Evolutionary conservation across 1,284 basidiomycete species (phyloP), one percentile per base, ranked within the genome.

Genomic region (Heterobasidion occidentale): DNA sequence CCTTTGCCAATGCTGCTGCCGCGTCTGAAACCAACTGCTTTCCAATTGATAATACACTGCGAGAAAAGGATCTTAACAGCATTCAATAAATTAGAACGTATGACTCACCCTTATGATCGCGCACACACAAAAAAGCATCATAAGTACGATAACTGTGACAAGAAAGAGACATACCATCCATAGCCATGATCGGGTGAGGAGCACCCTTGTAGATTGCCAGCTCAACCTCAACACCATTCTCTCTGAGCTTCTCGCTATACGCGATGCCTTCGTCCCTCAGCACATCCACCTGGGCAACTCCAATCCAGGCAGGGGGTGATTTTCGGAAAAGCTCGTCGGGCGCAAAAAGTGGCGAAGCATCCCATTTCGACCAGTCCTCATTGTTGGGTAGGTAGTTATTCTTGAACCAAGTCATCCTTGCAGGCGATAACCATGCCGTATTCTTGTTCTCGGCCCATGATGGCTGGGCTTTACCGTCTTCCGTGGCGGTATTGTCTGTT

Each of bases 401-500:
- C 34, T 79, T 73, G 75, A 86, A 89, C 87, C 88, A 90, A 46
- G 80, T 62, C 88, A 90, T 90, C 52, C 81, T 80, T 6, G 62
- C 79, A 0, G 81, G 82, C 4, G 73, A 71, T 34, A 90, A 75
- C 73, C 83, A 81, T 0, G 81, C 77, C 1, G 84, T 80, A 54
- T 83, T 68, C 27, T 73, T 70, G 63, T 86, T 84, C 59, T 80
- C 77, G 12, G 70, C 69, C 86, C 86, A 88, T 9, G 78, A 80
- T 9, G 70, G 67, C 55, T 80, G 72, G 1, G 70, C 68, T 42
- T 42, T n/a, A 1, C 61, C 67, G 15, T 71, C 72, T n/a, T 67
- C 65, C 17, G 68, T 66, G 3, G 81, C 79, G 2, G 85, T 85
- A 67, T 88, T 88, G 66, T 90, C 84, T 1, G 76, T 78, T n/a